Percentiles rank a stretch among this genome's conserved stretches.
Evolutionary conservation across 2,329 filamentous ascomycete species (phyloP).

Genomic region (Claviceps cyperi): DNA sequence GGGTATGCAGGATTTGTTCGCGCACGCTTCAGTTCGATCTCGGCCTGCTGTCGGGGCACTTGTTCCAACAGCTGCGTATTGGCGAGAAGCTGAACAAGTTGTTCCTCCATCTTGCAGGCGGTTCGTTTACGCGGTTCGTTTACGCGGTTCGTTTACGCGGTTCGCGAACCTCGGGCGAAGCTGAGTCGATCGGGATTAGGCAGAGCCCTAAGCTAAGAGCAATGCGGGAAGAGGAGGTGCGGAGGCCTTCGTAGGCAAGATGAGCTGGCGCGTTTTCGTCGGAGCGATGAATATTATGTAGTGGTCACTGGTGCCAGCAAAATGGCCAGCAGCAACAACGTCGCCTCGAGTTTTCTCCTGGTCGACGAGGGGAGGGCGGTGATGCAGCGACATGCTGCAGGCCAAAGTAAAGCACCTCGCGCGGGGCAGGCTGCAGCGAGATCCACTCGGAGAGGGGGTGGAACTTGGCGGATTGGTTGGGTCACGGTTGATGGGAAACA

Average conservation of each 20-base stretch:
- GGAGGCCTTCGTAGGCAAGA: neutral
- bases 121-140: constrained; percentile 1
- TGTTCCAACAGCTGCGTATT: constrained; percentile 71
- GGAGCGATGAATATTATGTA: too few species aligned
- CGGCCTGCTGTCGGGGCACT: constrained; percentile 68
- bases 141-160: too few species aligned
- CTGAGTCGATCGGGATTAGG: neutral
- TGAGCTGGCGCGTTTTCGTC: too few species aligned
- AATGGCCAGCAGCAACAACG: too few species aligned
- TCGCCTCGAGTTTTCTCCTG: too few species aligned
- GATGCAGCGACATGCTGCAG: too few species aligned
- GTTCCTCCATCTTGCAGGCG: constrained; percentile 60
- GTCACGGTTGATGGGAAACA: too few species aligned
- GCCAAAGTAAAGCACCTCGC: neutral
- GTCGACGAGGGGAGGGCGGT: too few species aligned
- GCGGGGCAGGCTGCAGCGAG: neutral
- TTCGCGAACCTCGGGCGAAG: neutral
- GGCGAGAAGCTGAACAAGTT: constrained; percentile 75
- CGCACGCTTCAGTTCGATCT: constrained; percentile 63
- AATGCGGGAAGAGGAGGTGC: neutral
- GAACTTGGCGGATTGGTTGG: neutral
- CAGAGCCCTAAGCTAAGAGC: neutral
- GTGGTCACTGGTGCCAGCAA: too few species aligned
- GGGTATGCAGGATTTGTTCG: constrained; percentile 61
- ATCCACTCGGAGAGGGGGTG: constrained; percentile 1